A percentile compares a stretch with the other conserved stretches of the same genome.
Conservation (phyloP, 495 filamentous ascomycete genomes). For the Aspergillus hancockii region DNA sequence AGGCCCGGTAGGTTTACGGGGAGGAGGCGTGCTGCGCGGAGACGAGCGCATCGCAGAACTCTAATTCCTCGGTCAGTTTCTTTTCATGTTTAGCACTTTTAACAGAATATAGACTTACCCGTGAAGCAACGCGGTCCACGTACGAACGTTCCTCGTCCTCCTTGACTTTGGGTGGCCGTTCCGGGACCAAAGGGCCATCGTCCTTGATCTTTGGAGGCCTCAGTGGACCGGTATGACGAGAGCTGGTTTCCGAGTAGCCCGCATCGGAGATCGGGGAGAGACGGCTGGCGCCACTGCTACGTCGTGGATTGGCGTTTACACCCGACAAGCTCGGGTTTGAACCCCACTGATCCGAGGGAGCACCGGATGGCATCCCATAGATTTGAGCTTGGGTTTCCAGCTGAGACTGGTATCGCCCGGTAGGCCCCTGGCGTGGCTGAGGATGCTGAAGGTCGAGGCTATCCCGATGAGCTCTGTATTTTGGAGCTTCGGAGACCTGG, state of each 20-base stretch:
- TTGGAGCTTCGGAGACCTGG: slow-evolving; percentile 75
- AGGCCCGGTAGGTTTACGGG: slow-evolving; percentile 57
- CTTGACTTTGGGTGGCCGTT: slow-evolving; percentile 46
- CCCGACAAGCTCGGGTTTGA: slow-evolving; percentile 54
- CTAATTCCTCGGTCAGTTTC: slow-evolving; percentile 20
- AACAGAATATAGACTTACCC: slow-evolving; percentile 30
- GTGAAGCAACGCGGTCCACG: slow-evolving; percentile 45
- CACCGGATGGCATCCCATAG: slow-evolving; percentile 65
- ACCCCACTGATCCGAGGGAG: slow-evolving; percentile 73
- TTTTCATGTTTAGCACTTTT: background rate
- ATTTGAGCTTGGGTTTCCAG: slow-evolving; percentile 78
- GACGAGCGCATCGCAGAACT: slow-evolving; percentile 45
- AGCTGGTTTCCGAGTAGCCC: slow-evolving; percentile 49
- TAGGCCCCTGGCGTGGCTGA: slow-evolving; percentile 81
- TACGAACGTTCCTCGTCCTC: slow-evolving; percentile 40
- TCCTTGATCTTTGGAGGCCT: slow-evolving; percentile 55
- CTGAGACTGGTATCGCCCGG: slow-evolving; percentile 75
- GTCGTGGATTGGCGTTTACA: slow-evolving; percentile 38
- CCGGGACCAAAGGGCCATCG: slow-evolving; percentile 52
- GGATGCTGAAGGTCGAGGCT: slow-evolving; percentile 88
- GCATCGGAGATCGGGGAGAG: slow-evolving; percentile 56
- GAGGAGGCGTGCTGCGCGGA: slow-evolving; percentile 40
- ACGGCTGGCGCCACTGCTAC: slow-evolving; percentile 47
- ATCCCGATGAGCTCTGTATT: slow-evolving; percentile 88
- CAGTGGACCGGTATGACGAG: slow-evolving; percentile 41